phyloP scores from a whole-genome alignment of 129 eudicot species.

The Daucus carota region DH1_v3.0 NC_030385.2:20106501-20107000 shows the following conservation, averaged over 20 bases:
- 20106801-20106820: slow-evolving; percentile 95
- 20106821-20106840: slow-evolving; percentile 35
- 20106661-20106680: neutral
- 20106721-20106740: neutral
- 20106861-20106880: neutral
- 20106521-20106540: neutral
- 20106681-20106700: too few relatives aligned
- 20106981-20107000: neutral
- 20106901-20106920: neutral
- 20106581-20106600: neutral
- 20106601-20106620: too few relatives aligned
- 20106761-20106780: slow-evolving; percentile 96
- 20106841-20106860: neutral
- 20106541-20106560: neutral
- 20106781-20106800: slow-evolving; percentile 95
- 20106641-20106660: too few relatives aligned
- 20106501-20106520: neutral
- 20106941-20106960: neutral
- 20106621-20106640: too few relatives aligned
- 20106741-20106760: slow-evolving; percentile 59
- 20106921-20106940: neutral
- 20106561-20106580: neutral
- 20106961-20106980: neutral
- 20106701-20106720: neutral
- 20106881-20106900: neutral